Base-by-base conservation (phyloP, 169 alveolate genomes). In the Eimeria falciformis region DNA sequence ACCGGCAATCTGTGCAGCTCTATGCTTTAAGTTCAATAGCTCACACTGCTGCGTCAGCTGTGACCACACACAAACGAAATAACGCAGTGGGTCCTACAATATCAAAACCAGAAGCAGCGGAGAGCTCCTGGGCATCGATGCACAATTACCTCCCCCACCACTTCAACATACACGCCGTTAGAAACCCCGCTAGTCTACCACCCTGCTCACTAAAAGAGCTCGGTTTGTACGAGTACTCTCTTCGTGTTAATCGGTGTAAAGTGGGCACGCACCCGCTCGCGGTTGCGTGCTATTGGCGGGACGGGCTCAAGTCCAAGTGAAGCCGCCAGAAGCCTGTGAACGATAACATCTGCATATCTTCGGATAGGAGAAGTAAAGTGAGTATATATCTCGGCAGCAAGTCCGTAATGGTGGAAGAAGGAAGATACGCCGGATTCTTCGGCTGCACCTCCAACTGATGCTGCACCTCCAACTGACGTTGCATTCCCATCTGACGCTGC, bases 341-440 rank as follows among this genome's bases (percentile, higher is more conserved):
- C 96, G 68, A 95, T 14, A 53, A 93, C 94, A 58, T 95, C 96
- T 27, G 95, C 97, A 96, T 98, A 99, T 92, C 99, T 95, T 94
- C 99, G 96, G 83, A 99, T 99, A 17, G 99, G 99, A 14, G 99
- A 98, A 14, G 99, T 99, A 94, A 99, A 99, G 95, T 99, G 99
- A 1, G 99, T 99, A 95, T 99, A 99, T 21, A 99, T 95, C 77
- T 98, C 99, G 82, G 98, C 99, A 33, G 99, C 99, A 37, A 99
- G 97, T 50, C 99, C 99, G 95, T 99, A 99, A 89, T 95, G 96
- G 14, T 62, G 78, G 62, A 82, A 94, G 69, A 27, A 75, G 9
- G 90, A 45, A 29, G 43, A 27, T 11, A 37, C n/a, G 33, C 5
- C 5, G 33, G 46, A 11, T 1, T 56, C 91, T 21, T 9, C 55